These are phyloP conservation scores for Ceratobasidium sp. DNA, from an alignment of 1,284 basidiomycete species.

Conservation along the genomic window DNA sequence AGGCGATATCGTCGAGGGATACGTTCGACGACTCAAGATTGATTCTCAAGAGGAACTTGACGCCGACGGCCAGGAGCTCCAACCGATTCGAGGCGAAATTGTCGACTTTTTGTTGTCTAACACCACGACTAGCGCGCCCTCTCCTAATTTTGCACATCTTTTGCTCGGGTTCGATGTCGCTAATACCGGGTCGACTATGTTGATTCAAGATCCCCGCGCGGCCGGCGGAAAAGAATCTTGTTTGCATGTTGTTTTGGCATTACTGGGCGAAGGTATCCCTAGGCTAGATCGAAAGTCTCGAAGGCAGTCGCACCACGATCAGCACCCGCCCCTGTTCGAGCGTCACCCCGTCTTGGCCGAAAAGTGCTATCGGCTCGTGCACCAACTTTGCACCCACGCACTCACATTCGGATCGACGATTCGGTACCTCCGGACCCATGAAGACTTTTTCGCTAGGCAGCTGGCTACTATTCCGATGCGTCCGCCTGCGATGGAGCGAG, in stretches of 20 bases:
- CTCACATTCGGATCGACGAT: constrained; percentile 86
- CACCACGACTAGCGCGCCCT: constrained; percentile 73
- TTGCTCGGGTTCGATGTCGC: constrained; percentile 81
- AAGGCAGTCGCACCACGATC: constrained; percentile 54
- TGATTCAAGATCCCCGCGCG: constrained; percentile 82
- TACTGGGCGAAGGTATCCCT: constrained; percentile 79
- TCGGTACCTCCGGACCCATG: constrained; percentile 89
- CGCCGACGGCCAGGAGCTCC: constrained; percentile 67
- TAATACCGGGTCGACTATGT: constrained; percentile 64
- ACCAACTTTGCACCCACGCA: constrained; percentile 89
- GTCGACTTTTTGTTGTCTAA: constrained; percentile 89
- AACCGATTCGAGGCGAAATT: constrained; percentile 83
- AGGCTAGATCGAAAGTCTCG: constrained; percentile 61
- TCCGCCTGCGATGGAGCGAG: constrained; percentile 62
- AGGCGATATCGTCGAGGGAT: constrained; percentile 85
- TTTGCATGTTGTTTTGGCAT: constrained; percentile 84
- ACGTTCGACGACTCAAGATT: constrained; percentile 75
- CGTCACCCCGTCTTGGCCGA: constrained; percentile 87
- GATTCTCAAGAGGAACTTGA: constrained; percentile 64
- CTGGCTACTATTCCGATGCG: constrained; percentile 79
- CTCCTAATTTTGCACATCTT: constrained; percentile 92
- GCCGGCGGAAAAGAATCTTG: constrained; percentile 78
- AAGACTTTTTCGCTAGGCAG: constrained; percentile 92
- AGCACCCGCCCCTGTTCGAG: constrained; percentile 70
- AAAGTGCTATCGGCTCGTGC: constrained; percentile 85